These are phyloP conservation scores for Cudoniella acicularis DNA, from an alignment of 495 filamentous ascomycete species.

Conservation along the genomic window DNA sequence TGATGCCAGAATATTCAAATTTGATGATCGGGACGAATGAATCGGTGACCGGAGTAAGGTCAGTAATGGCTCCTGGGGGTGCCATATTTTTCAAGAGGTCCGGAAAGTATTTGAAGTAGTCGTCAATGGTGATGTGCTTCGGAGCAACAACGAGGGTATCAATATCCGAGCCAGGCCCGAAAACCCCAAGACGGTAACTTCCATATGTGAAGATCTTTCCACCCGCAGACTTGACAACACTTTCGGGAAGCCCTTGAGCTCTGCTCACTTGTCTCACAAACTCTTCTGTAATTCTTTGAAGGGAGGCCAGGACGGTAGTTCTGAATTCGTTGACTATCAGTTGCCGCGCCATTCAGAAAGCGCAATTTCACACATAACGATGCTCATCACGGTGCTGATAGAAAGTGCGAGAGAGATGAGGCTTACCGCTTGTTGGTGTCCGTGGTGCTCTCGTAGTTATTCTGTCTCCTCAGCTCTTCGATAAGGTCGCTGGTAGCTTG, in stretches of 20 bases:
- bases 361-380: too few species aligned
- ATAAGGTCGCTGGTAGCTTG: slow-evolving; percentile 72
- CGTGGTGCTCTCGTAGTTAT: slow-evolving; percentile 79
- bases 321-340: slow-evolving; percentile 11
- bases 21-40: slow-evolving; percentile 96
- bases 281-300: slow-evolving; percentile 75
- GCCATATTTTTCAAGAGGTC: slow-evolving; percentile 69
- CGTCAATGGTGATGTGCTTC: slow-evolving; percentile 76
- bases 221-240: slow-evolving; percentile 72
- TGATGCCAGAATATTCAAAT: slow-evolving; percentile 82
- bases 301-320: slow-evolving; percentile 54
- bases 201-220: slow-evolving; percentile 94
- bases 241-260: slow-evolving; percentile 64
- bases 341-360: too few species aligned
- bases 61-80: slow-evolving; percentile 69
- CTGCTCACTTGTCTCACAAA: slow-evolving; percentile 77
- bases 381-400: too few species aligned
- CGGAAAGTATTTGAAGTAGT: slow-evolving; percentile 90
- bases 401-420: background rate
- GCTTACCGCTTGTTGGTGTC: slow-evolving; percentile 76
- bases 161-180: slow-evolving; percentile 94
- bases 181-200: slow-evolving; percentile 90
- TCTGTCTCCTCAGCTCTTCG: slow-evolving; percentile 76
- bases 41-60: slow-evolving; percentile 82
- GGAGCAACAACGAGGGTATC: slow-evolving; percentile 91